phyloP scores from a whole-genome alignment of 176 grass and related monocot species.

The Ensete ventricosum region DNA sequence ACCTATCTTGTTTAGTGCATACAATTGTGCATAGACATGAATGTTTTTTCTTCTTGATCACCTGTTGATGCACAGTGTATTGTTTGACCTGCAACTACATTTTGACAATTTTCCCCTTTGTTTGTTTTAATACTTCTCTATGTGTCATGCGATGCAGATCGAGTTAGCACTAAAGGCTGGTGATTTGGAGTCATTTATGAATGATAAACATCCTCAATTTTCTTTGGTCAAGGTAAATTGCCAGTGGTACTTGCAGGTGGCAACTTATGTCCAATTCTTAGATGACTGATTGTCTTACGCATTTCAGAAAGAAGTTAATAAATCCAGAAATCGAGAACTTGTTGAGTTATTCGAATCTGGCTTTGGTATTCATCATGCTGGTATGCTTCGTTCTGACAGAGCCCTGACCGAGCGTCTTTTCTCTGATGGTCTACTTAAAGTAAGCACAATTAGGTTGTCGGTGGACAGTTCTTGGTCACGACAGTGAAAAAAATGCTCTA shows the following conservation, averaged over 20 bases:
- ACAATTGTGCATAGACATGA: neutral
- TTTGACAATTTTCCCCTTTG: constrained; percentile 16
- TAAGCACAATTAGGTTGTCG: constrained; percentile 8
- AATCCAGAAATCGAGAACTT: constrained; percentile 89
- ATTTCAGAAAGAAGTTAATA: constrained; percentile 78
- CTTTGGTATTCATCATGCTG: constrained; percentile 96
- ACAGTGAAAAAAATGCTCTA: constrained; percentile 10
- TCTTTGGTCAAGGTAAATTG: constrained; percentile 60
- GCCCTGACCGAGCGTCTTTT: constrained; percentile 82
- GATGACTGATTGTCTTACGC: constrained; percentile 23
- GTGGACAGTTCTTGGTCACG: neutral
- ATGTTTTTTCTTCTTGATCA: neutral
- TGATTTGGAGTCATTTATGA: constrained; percentile 64
- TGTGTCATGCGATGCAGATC: constrained; percentile 30
- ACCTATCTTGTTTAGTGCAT: neutral
- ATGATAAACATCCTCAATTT: constrained; percentile 70
- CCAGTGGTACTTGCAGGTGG: constrained; percentile 11
- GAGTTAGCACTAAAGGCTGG: constrained; percentile 67
- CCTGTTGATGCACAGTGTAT: neutral
- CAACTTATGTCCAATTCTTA: constrained; percentile 18
- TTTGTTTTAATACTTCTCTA: neutral
- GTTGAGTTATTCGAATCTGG: constrained; percentile 84
- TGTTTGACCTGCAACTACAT: constrained; percentile 9
- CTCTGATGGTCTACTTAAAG: constrained; percentile 74
- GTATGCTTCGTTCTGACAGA: constrained; percentile 92